Evolutionary conservation across 192 early-diverging fungal species (phyloP), one percentile per base, ranked within the genome.

Genomic region (Spizellomyces punctatus): DNA sequence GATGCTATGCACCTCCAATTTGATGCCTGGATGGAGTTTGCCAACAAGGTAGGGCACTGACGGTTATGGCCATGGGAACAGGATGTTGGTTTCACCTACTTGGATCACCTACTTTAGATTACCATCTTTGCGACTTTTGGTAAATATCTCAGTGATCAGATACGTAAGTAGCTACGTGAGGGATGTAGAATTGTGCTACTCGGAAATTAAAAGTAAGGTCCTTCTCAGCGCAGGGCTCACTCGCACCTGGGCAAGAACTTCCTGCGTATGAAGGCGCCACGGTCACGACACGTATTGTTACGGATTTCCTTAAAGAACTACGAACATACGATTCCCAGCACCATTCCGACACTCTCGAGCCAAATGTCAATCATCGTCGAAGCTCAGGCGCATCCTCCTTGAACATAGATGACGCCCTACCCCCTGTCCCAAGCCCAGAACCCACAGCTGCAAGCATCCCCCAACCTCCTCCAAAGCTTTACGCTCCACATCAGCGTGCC

Each of bases 91-190:
- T 27, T 19, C 36, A 19, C 27, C 27, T 36, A 3, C 27, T 36
- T 36, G 27, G 3, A 36, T 36, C n/a, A 4, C 46, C 9, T 5
- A 0, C 49, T 41, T 54, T 44, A 78, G 68, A 44, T 81, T 2
- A 22, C 72, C 8, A 58, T 75, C 4, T 48, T 81, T n/a, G 76
- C 70, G 4, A 72, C 42, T 9, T 81, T 73, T 61, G 80, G 80
- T 9, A 81, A 81, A 58, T 73, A 78, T 60, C 45, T 81, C 3
- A 55, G 71, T 5, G 74, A 81, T 71, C 80, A 78, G 59, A 69
- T 79, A 7, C 74, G 62, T 63, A 41, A 63, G 62, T 63, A 44
- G 8, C 36, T 3, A 0, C 16, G 7, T 8, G 16, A 8, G 22
- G 57, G 9, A 36, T 7, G 57, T 21, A 6, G 57, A 3, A 3